Evolutionary conservation across 495 filamentous ascomycete species (phyloP).

Genomic region (Paragyromitra xinjiangensis): DNA sequence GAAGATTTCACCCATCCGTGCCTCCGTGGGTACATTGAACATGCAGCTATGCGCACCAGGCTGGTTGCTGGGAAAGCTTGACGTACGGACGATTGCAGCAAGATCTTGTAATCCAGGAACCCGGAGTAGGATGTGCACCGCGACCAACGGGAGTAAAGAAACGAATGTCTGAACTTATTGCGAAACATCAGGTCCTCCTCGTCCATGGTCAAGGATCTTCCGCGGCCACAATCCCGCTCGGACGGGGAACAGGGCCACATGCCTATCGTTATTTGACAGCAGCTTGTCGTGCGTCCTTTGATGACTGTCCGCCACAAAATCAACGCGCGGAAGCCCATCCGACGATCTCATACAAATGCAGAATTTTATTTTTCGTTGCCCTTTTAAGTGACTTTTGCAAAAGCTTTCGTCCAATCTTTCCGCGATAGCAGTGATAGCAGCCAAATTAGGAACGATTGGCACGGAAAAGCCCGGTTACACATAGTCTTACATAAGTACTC

Average conservation of each 20-base stretch:
- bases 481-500: conserved; percentile 42
- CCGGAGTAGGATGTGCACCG: conserved; percentile 2
- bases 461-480: conserved; percentile 35
- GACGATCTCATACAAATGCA: conserved; percentile 23
- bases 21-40: neutral
- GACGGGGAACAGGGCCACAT: conserved; percentile 8
- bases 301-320: conserved; percentile 16
- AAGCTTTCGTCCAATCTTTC: conserved; percentile 49
- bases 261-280: conserved; percentile 27
- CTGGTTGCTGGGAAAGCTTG: conserved; percentile 24
- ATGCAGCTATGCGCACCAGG: conserved; percentile 21
- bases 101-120: conserved; percentile 41
- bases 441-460: conserved; percentile 1
- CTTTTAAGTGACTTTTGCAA: conserved; percentile 7
- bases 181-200: conserved; percentile 8
- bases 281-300: conserved; percentile 15
- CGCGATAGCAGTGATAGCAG: conserved; percentile 8
- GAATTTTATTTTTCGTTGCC: neutral
- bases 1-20: neutral
- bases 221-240: conserved; percentile 13
- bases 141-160: conserved; percentile 21
- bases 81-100: conserved; percentile 26
- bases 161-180: conserved; percentile 21
- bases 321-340: conserved; percentile 18
- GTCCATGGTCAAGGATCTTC: neutral